Percentiles rank a stretch among this genome's conserved stretches.
Evolutionary conservation across 148 eudicot genomes (phyloP).

Genomic region (Beta vulgaris): DNA sequence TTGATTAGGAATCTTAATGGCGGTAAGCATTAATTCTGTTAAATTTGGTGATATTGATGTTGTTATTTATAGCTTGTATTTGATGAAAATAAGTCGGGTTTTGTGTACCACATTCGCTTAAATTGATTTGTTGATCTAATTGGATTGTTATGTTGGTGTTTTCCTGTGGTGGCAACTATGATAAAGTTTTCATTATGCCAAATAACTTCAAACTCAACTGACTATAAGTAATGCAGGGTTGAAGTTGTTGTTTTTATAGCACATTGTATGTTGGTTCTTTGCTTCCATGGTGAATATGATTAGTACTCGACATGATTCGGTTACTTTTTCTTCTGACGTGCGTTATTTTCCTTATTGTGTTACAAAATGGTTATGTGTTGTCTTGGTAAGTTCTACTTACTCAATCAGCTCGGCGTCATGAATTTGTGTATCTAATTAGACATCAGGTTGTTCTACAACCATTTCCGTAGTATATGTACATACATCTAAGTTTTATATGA

Average conservation of each 20-base stretch:
- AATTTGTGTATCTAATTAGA: neutral
- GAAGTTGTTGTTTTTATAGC: too few species aligned
- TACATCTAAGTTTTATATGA: neutral
- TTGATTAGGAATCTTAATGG: constrained; percentile 20
- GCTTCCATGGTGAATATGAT: too few species aligned
- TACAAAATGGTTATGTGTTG: neutral
- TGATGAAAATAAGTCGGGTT: neutral
- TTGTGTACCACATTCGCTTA: too few species aligned
- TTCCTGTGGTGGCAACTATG: neutral
- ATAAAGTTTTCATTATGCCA: neutral
- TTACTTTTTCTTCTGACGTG: neutral
- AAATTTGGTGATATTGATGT: neutral
- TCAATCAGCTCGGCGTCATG: neutral
- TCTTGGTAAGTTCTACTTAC: neutral
- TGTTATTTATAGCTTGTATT: neutral
- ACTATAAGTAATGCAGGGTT: too few species aligned
- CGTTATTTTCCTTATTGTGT: neutral
- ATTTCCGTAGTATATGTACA: neutral
- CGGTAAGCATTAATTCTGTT: constrained; percentile 18
- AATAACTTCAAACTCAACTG: too few species aligned
- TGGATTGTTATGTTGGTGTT: neutral
- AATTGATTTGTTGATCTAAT: neutral
- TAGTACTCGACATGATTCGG: neutral
- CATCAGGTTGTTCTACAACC: neutral
- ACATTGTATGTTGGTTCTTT: neutral